Evolutionary conservation across 2,329 filamentous ascomycete genomes (phyloP), one percentile per base, ranked within the genome.

Genomic region (Aspergillus luchuensis): DNA sequence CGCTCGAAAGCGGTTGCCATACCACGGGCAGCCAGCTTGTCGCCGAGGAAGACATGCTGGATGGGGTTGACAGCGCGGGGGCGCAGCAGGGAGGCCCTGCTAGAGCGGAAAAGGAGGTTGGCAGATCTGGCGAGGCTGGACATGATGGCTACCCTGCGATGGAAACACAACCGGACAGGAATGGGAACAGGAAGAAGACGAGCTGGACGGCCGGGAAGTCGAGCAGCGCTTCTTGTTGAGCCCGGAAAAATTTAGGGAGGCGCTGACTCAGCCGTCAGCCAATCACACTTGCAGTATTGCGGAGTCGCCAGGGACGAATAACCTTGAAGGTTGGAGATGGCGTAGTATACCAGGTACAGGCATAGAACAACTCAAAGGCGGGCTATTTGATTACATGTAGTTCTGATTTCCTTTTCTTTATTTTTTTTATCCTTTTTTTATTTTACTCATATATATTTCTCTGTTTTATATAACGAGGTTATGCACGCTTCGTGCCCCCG

Each of bases 101-200:
- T 89, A 68, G 92, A 90, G 83, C 91, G 90, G 81, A 95, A 79
- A 73, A 97, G 88, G 72, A 91, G 89, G 80, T 87, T 86, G 72
- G 92, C 75, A 64, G 89, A 87, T 83, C 92, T 88, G 77, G 92
- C 86, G 75, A 95, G 87, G 75, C 86, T 85, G 79, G 92, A 89
- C 91, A 96, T 96, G 74, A 78, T 90, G 82, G 75, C 69, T 71
- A 66, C 66, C 69, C 69, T 63, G 66, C 61, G 71, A 72, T 64
- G 62, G 66, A 71, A 66, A 67, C 62, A 70, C 70, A 67, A 65
- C 70, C 67, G 59, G 60, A 66, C 67, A 67, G 53, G 53, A 56
- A 56, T 43, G 53, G 67, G 68, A 61, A 67, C 68, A 61, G 66
- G 65, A 60, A 69, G 61, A 58, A 64, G 66, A 69, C 69, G 68